Conservation (phyloP, 495 filamentous ascomycete genomes). For the Hypoxylon cercidicola region DNA sequence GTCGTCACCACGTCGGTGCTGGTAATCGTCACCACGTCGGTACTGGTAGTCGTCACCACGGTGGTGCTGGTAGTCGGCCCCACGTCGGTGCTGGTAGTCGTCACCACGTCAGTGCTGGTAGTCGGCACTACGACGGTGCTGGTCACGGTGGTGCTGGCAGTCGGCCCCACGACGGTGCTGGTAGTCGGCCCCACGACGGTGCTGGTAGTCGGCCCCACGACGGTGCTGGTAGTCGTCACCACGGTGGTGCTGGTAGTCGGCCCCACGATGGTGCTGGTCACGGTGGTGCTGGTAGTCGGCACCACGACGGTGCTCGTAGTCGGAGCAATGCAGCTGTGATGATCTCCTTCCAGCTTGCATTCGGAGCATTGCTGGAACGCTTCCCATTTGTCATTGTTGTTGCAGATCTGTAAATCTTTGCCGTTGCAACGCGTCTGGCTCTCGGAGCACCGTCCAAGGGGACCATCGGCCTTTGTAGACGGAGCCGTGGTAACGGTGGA, state of each 20-base stretch:
- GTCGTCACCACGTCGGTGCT: background rate
- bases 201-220: too few species aligned
- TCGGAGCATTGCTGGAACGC: background rate
- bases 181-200: too few species aligned
- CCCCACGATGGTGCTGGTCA: too few species aligned
- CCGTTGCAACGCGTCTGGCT: slow-evolving; percentile 13
- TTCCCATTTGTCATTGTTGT: background rate
- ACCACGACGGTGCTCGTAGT: too few species aligned
- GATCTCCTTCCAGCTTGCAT: background rate
- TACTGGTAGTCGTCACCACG: background rate
- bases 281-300: too few species aligned
- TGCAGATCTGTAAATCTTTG: slow-evolving; percentile 15
- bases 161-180: too few species aligned
- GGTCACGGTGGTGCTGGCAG: too few species aligned
- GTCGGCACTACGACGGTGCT: too few species aligned
- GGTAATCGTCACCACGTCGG: background rate
- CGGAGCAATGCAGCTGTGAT: background rate
- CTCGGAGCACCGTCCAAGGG: background rate
- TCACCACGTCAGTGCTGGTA: too few species aligned
- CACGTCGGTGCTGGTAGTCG: too few species aligned
- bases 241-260: too few species aligned
- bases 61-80: background rate
- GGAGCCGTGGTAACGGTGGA: background rate
- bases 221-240: too few species aligned
- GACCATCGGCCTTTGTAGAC: background rate